These are phyloP conservation scores for Dichotomocladium elegans DNA, from an alignment of 371 early-diverging fungal genomes.

Conservation along the genomic window DNA sequence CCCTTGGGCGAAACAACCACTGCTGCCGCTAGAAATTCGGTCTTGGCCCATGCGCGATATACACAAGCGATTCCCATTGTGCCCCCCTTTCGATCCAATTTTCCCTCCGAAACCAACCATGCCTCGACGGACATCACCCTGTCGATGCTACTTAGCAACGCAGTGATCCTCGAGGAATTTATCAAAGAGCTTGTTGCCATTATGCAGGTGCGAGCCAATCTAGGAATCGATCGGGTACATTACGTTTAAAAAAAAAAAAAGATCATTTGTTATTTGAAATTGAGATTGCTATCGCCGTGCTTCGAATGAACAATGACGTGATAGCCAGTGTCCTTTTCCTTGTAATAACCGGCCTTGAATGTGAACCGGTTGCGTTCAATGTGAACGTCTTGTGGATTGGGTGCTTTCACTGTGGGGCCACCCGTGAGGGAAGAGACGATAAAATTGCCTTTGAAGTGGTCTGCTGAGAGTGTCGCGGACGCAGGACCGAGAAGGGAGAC, in stretches of 20 bases:
- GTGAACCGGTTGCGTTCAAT: slow-evolving; percentile 10
- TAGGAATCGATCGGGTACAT: slow-evolving; percentile 68
- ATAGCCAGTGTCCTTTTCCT: slow-evolving; percentile 10
- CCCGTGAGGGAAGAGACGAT: slow-evolving; percentile 10
- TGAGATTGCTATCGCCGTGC: slow-evolving; percentile 13
- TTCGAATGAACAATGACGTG: slow-evolving; percentile 11
- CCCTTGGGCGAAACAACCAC: no score
- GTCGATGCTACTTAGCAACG: slow-evolving; percentile 79
- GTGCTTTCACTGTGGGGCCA: slow-evolving; percentile 9
- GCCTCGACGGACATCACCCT: slow-evolving; percentile 55
- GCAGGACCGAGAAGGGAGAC: slow-evolving; percentile 8
- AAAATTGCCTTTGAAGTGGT: slow-evolving; percentile 15
- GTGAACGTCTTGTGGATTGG: slow-evolving; percentile 21
- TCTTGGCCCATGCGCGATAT: slow-evolving; percentile 33
- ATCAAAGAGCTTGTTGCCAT: slow-evolving; percentile 87
- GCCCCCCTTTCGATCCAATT: slow-evolving; percentile 51
- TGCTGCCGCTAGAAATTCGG: no score
- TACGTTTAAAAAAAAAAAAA: slow-evolving; percentile 18
- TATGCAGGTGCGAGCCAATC: slow-evolving; percentile 73
- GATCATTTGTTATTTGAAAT: slow-evolving; percentile 7
- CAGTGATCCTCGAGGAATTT: slow-evolving; percentile 87
- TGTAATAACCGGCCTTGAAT: slow-evolving; percentile 20
- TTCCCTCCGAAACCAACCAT: slow-evolving; percentile 37
- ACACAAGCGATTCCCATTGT: slow-evolving; percentile 56
- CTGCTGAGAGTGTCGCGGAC: slow-evolving; percentile 9